Evolutionary conservation across 805 yeast species (phyloP).

Genomic region (Saccharomycopsis malanga): DNA sequence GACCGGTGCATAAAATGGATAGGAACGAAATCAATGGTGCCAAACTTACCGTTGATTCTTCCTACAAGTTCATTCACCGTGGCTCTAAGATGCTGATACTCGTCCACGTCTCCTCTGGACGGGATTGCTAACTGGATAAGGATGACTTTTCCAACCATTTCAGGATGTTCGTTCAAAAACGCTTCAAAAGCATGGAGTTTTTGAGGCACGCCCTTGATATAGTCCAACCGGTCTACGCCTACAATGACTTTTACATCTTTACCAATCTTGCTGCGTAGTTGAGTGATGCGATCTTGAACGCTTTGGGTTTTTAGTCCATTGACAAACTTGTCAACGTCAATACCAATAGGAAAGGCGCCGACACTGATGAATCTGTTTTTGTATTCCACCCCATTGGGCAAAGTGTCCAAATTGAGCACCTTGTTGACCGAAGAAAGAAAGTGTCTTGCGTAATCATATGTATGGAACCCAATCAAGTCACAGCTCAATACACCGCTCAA

Average conservation of each 20-base stretch:
- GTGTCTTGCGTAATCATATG: slow-evolving; percentile 98
- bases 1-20: slow-evolving; percentile 94
- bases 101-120: slow-evolving; percentile 95
- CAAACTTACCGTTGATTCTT: slow-evolving; percentile 90
- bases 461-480: slow-evolving; percentile 94
- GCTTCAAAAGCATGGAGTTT: slow-evolving; percentile 94
- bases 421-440: slow-evolving; percentile 84
- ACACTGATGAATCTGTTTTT: slow-evolving; percentile 71
- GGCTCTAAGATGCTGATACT: slow-evolving; percentile 87
- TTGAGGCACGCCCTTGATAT: slow-evolving; percentile 97
- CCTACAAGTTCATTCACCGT: slow-evolving; percentile 96
- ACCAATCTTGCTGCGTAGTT: slow-evolving; percentile 55
- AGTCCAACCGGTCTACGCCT: slow-evolving; percentile 94
- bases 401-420: slow-evolving; percentile 70
- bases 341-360: slow-evolving; percentile 99
- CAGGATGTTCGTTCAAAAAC: slow-evolving; percentile 87
- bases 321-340: slow-evolving; percentile 85
- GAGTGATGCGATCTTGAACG: slow-evolving; percentile 60
- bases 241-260: slow-evolving; percentile 78
- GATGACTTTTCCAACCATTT: slow-evolving; percentile 96
- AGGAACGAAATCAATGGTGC: slow-evolving; percentile 95
- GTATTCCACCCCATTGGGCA: slow-evolving; percentile 85
- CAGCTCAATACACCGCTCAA: slow-evolving; percentile 88
- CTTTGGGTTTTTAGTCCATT: slow-evolving; percentile 60
- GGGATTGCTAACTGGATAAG: slow-evolving; percentile 97